A percentile compares a stretch with the other conserved stretches of the same genome.
phyloP scores from a whole-genome alignment of 345 rosid species.

The Corchorus olitorius region DNA sequence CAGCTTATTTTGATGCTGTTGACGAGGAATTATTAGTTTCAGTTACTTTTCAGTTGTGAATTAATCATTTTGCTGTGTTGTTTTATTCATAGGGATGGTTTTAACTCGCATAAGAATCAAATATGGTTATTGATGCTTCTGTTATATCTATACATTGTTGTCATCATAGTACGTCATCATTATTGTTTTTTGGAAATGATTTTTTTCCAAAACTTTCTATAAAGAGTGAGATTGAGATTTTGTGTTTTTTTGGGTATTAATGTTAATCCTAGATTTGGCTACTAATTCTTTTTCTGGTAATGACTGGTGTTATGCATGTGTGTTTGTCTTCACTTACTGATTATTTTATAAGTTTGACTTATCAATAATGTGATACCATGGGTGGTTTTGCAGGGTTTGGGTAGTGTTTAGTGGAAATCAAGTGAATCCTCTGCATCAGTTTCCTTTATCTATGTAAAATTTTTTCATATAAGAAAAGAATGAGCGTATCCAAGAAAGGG shows the following conservation, averaged over 20 bases:
- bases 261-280: constrained; percentile 14
- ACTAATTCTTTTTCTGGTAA: constrained; percentile 23
- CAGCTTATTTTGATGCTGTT: background rate
- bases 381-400: constrained; percentile 66
- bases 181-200: constrained; percentile 4
- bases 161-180: background rate
- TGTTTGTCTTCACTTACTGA: background rate
- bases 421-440: constrained; percentile 1
- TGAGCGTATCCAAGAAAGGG: constrained; percentile 89
- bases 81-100: background rate
- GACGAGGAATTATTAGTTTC: background rate
- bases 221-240: background rate
- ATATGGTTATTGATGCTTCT: background rate
- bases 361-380: constrained; percentile 13
- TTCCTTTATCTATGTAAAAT: constrained; percentile 34
- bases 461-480: constrained; percentile 48
- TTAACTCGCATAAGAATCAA: constrained; percentile 1
- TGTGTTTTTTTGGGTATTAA: constrained; percentile 16
- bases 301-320: constrained; percentile 23
- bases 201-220: background rate
- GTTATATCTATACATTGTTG: background rate
- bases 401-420: constrained; percentile 30
- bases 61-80: background rate
- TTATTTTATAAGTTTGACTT: constrained; percentile 17
- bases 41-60: background rate